Base-by-base conservation (phyloP, 2,329 filamentous ascomycete genomes). In the Dothidotthia symphoricarpi region DNA sequence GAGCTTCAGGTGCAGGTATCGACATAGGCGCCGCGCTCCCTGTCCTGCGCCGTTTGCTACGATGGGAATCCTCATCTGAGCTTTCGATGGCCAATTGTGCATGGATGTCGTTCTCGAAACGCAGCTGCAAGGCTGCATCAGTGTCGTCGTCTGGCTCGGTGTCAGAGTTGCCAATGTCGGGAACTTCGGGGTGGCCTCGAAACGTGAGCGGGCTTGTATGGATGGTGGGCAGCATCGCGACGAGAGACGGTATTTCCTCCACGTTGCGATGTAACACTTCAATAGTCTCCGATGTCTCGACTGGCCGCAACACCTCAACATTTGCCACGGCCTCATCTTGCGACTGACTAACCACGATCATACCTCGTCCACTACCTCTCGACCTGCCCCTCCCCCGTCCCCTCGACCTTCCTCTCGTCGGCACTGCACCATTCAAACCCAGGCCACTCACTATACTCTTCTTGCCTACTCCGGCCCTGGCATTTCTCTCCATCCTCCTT, bases 401-500 rank as follows among this genome's bases (percentile, higher is more conserved):
- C 27, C 45, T 43, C 16, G 53, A 47, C 36, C 52, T 41, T 26
- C 47, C 51, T 36, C 49, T 40, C 7, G 13, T 29, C 16, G 32
- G 43, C 9, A 38, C 24, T 26, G 41, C 47, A 7, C 34, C 14
- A 10, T 43, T 36, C 15, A 48, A 14, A 3, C 34, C 49, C 11
- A 47, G 24, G 1, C 41, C 48, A 9, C 26, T 42, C 15, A 51
- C 14, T 35, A 49, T 50, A 3, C 39, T 27, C 11, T 39, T 44
- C 13, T 48, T 53, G 33, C 36, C 27, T 6, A 38, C 48, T 17
- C 25, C 30, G 6, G 11, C 24, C n/a, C 50, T 45, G 9, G 49
- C 54, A 35, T 64, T 64, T 46, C 52, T 59, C 31, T 45, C 39
- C 15, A 63, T 35, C 32, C 51, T 39, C 15, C 43, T 36, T 13